Evolutionary conservation across 148 eudicot species (phyloP), one percentile per base, ranked within the genome.

Genomic region (Tetragonia tetragonoides): DNA sequence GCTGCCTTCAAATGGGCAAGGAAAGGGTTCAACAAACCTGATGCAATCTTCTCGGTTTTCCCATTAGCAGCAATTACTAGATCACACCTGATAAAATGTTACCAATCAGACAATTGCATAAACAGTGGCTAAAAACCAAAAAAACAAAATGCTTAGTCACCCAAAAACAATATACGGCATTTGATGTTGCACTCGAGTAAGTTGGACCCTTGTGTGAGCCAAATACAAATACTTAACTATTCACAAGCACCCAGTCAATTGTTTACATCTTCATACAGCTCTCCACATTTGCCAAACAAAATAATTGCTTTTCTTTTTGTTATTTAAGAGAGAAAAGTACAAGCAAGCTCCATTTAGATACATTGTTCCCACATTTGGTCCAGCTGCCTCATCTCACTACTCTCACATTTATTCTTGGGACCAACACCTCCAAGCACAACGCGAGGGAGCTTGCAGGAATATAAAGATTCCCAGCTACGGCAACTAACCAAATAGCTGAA

Each of bases 11-110:
- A 83, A 82, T 96, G 99, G 20, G 97, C 89, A 51, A 95, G 86
- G 77, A 95, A 95, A 74, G 99, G 99, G 78, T 86, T 88, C 66
- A 96, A 82, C 83, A 96, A 87, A 80, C 99, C 99, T 40, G 99
- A 90, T 46, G 97, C 97, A 56, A 96, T 89, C 86, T 88, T 96
- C 91, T 91, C 97, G 53, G 88, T 85, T 81, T 91, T 93, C 34
- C 86, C 97, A 87, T 93, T 85, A 44, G 93, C 98, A 79, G 80
- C 80, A 80, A 96, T 86, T 72, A 89, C 86, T 79, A 96, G 87
- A 82, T 96, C 98, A 86, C 89, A 93, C 95, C 99, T 96, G 89
- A 83, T 72, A 81, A 75, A 44, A 74, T 59, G 70, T 24, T 24
- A 74, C 9, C 73, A 73, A 54, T 78, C 17, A 85, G 34, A 68